Conservation (phyloP, 1,284 basidiomycete genomes). For the Rhodotorula sp. region DNA sequence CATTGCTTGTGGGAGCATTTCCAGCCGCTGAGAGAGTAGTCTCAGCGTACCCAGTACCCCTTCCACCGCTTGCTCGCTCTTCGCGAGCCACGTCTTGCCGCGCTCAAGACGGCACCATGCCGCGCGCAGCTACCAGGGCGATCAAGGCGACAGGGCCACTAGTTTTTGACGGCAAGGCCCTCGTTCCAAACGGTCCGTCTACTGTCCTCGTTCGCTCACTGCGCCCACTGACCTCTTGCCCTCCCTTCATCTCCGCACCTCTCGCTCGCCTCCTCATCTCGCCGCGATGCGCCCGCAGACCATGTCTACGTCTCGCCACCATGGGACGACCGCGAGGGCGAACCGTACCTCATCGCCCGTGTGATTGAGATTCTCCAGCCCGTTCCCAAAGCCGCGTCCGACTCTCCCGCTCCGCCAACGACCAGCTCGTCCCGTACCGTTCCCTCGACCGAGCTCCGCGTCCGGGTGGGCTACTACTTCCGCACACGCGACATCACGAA, state of each 20-base stretch:
- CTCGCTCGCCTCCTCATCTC: neutral
- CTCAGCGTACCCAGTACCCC: too few species aligned
- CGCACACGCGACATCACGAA: slow-evolving; percentile 44
- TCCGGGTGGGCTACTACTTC: slow-evolving; percentile 44
- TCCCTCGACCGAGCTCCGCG: slow-evolving; percentile 23
- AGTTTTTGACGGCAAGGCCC: slow-evolving; percentile 18
- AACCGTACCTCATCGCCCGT: slow-evolving; percentile 41
- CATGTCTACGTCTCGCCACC: slow-evolving; percentile 43
- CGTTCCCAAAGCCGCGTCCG: neutral
- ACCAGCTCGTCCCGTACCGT: slow-evolving; percentile 4
- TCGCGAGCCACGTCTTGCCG: too few species aligned
- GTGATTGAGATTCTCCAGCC: slow-evolving; percentile 39
- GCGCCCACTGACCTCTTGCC: neutral
- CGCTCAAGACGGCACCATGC: slow-evolving; percentile 3
- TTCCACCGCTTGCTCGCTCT: neutral
- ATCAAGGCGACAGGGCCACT: neutral
- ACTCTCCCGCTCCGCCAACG: neutral
- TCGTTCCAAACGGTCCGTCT: slow-evolving; percentile 24
- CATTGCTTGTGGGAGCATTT: too few species aligned
- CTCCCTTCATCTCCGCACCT: neutral
- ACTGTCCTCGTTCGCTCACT: too few species aligned
- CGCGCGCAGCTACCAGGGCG: neutral
- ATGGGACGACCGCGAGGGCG: slow-evolving; percentile 42
- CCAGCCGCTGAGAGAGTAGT: too few species aligned
- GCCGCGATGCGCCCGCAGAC: slow-evolving; percentile 22